A percentile compares a stretch with the other conserved stretches of the same genome.
These are phyloP conservation scores for Fusarium mangiferae DNA, from an alignment of 2,329 filamentous ascomycete species.

Conservation along the genomic window DNA sequence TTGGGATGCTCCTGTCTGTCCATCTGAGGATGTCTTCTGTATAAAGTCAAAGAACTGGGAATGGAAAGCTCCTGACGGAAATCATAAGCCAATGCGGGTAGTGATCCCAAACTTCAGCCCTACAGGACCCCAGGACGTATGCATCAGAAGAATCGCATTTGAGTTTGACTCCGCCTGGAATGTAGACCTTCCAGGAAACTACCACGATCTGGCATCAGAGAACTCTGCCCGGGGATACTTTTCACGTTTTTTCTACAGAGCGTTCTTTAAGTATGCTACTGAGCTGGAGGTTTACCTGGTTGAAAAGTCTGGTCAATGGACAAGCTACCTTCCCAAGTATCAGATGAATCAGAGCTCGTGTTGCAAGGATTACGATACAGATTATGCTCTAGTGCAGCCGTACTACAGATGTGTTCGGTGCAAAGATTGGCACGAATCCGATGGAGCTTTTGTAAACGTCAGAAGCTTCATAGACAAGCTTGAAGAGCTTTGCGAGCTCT, in stretches of 20 bases:
- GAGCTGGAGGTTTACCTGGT: background rate
- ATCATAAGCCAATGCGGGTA: background rate
- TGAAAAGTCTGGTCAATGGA: background rate
- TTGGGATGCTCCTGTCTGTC: background rate
- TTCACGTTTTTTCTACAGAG: background rate
- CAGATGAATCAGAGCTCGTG: background rate
- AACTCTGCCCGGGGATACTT: background rate
- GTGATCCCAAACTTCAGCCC: background rate
- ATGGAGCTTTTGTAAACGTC: background rate
- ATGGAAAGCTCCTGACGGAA: rapidly evolving
- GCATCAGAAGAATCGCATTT: rapidly evolving
- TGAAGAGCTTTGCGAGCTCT: background rate
- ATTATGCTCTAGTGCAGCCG: background rate
- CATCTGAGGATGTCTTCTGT: rapidly evolving
- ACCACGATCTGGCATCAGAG: background rate
- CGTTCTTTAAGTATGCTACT: background rate
- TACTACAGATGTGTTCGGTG: background rate
- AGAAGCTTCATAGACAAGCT: background rate
- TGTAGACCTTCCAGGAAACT: background rate
- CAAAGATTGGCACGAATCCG: background rate
- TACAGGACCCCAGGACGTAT: background rate
- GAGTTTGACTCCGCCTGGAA: background rate
- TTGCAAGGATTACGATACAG: background rate
- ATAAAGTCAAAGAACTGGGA: background rate
- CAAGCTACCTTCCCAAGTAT: background rate